Conservation (phyloP, 164 flowering plant genomes). For the Vitis amurensis region DNA sequence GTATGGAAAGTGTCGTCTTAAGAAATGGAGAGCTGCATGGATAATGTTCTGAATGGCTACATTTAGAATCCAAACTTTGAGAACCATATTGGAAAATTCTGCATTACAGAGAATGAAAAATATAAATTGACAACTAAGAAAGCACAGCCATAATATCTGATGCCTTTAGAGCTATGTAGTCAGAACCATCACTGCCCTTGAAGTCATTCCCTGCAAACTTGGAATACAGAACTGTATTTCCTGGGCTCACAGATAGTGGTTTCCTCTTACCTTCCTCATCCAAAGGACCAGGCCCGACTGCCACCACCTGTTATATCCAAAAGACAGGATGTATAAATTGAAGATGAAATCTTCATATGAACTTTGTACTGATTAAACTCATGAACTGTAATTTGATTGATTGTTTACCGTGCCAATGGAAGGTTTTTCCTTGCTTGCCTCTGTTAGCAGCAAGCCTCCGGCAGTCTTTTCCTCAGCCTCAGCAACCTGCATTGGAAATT, state of each 20-base stretch:
- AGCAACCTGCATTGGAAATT: constrained; percentile 50
- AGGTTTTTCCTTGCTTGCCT: constrained; percentile 80
- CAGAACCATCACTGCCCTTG: constrained; percentile 77
- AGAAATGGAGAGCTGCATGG: no score
- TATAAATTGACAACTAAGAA: constrained; percentile 31
- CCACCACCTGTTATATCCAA: constrained; percentile 52
- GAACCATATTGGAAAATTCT: neutral
- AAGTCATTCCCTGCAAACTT: constrained; percentile 93
- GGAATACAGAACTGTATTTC: constrained; percentile 80
- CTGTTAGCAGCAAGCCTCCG: constrained; percentile 81
- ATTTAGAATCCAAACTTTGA: neutral
- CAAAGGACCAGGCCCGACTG: constrained; percentile 81
- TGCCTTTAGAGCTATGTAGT: constrained; percentile 80
- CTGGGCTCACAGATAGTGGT: constrained; percentile 52
- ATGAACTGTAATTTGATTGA: neutral
- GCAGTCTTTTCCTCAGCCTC: constrained; percentile 82
- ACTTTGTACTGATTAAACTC: no score
- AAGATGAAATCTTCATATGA: neutral
- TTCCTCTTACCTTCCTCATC: constrained; percentile 83
- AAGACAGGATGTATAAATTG: neutral
- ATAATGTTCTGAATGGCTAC: no score
- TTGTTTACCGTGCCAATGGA: constrained; percentile 73
- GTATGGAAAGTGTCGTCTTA: no score
- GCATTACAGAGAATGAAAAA: neutral
- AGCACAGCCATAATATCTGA: constrained; percentile 89